Evolutionary conservation across 371 early-diverging fungal species (phyloP), one percentile per base, ranked within the genome.

Genomic region (Mucor indicus): DNA sequence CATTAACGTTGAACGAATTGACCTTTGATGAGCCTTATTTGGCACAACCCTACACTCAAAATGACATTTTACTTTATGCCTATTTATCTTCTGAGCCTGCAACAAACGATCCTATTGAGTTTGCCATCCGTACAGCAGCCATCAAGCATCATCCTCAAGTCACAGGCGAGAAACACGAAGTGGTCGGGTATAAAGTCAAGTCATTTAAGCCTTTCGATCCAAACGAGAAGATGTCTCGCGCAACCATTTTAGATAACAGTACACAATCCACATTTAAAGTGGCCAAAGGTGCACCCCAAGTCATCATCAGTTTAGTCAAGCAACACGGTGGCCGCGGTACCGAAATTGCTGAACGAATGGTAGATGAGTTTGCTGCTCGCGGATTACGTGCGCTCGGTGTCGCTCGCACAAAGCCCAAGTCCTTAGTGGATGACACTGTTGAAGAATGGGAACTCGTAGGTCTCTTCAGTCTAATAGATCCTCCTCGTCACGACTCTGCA

Each of bases 241-340:
- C 94, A 37, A 90, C 87, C 4, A 86, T 95, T 30, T 73, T 78
- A 46, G 81, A 86, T 55, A 67, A 76, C 35, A 64, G 77, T 15
- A 86, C 77, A 21, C 81, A 72, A 38, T 79, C 77, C 44, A 66
- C 73, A 21, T 95, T 91, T 75, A 79, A 86, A 55, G 89, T 88
- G 22, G 91, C 93, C 57, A 96, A 96, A 78, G 96, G 96, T 53
- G 95, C 96, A 16, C 96, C 96, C 15, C 94, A 93, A 62, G 95
- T 92, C 19, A 90, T 95, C 44, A 75, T 91, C 46, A 69, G 77
- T 47, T 80, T 95, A 35, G 87, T 83, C 10, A 90, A 38, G n/a
- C 31, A 38, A 16, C 20, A 42, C n/a, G 27, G 29, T 12, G 29
- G 32, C 8, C n/a, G 19, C n/a, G 6, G 11, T 3, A 32, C 91